These are phyloP conservation scores for Lithocarpus polystachyus DNA, from an alignment of 306 rosid genomes.

Conservation along the genomic window DNA sequence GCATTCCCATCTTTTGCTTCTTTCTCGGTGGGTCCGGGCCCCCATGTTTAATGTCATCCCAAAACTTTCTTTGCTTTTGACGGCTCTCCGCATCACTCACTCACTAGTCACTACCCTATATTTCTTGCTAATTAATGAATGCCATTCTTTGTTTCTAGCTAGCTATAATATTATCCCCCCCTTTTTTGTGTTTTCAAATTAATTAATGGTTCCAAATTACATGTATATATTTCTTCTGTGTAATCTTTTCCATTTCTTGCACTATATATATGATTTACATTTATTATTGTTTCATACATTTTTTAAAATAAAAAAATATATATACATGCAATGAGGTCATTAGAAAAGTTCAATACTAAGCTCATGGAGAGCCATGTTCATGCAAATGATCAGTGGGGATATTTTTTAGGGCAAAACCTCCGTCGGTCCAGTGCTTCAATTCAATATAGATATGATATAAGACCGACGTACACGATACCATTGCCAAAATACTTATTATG, in stretches of 20 bases:
- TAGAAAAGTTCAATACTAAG: not conserved
- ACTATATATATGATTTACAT: too few relatives aligned
- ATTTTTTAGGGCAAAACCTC: too few relatives aligned
- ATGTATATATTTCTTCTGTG: too few relatives aligned
- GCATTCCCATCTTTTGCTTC: not conserved
- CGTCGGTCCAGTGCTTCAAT: too few relatives aligned
- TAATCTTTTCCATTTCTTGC: too few relatives aligned
- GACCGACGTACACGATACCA: too few relatives aligned
- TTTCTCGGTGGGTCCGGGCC: not conserved
- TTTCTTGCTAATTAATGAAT: not conserved
- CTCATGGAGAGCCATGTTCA: not conserved
- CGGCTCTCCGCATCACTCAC: constrained; percentile 1
- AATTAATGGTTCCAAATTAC: too few relatives aligned
- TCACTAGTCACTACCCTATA: too few relatives aligned
- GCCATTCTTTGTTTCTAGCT: not conserved
- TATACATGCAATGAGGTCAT: not conserved
- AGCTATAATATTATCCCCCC: not conserved
- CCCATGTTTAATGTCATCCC: not conserved
- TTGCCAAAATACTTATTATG: too few relatives aligned
- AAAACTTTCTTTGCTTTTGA: not conserved
- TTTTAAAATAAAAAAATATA: too few relatives aligned
- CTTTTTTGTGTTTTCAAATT: not conserved
- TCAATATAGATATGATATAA: too few relatives aligned
- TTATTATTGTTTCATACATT: too few relatives aligned
- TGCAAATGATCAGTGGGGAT: not conserved